Conservation (phyloP, 2,329 filamentous ascomycete genomes). For the Tolypocladium sp. region DNA sequence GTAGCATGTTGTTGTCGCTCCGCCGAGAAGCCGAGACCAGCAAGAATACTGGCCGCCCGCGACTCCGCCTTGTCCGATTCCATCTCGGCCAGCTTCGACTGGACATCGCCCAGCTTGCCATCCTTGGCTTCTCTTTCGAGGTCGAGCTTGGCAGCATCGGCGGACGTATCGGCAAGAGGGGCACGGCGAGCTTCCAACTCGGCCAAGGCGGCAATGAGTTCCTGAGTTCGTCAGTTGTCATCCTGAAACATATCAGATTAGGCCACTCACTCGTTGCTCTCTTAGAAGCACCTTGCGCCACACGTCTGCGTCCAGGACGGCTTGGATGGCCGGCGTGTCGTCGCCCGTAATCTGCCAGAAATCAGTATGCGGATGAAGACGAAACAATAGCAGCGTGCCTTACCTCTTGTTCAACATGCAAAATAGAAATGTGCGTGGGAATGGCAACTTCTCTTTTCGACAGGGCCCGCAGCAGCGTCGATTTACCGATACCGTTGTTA, state of each 20-base stretch:
- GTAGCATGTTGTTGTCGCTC: slow-evolving; percentile 89
- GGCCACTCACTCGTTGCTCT: slow-evolving; percentile 65
- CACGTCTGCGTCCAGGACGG: slow-evolving; percentile 92
- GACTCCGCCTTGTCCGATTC: slow-evolving; percentile 98
- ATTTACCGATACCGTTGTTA: slow-evolving; percentile 98
- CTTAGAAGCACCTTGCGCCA: slow-evolving; percentile 93
- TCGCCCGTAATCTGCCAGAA: slow-evolving; percentile 71
- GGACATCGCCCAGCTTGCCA: slow-evolving; percentile 81
- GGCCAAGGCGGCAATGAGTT: slow-evolving; percentile 68
- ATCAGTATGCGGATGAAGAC: not conserved
- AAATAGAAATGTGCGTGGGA: slow-evolving; percentile 94
- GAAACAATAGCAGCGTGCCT: not conserved
- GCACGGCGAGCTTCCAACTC: slow-evolving; percentile 70
- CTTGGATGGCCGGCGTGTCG: slow-evolving; percentile 89
- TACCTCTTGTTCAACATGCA: slow-evolving; percentile 97
- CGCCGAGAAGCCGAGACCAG: slow-evolving; percentile 90
- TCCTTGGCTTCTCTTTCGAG: slow-evolving; percentile 84
- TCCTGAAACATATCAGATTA: slow-evolving; percentile 3
- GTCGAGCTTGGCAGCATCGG: slow-evolving; percentile 78
- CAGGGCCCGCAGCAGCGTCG: slow-evolving; percentile 84
- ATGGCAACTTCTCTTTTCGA: slow-evolving; percentile 90
- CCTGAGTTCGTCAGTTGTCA: slow-evolving; percentile 26
- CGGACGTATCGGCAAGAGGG: slow-evolving; percentile 81
- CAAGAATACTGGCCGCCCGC: slow-evolving; percentile 88
- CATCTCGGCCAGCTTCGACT: slow-evolving; percentile 92